Conservation (phyloP, 1,284 basidiomycete species). For the Tylopilus orsonianus region DNA sequence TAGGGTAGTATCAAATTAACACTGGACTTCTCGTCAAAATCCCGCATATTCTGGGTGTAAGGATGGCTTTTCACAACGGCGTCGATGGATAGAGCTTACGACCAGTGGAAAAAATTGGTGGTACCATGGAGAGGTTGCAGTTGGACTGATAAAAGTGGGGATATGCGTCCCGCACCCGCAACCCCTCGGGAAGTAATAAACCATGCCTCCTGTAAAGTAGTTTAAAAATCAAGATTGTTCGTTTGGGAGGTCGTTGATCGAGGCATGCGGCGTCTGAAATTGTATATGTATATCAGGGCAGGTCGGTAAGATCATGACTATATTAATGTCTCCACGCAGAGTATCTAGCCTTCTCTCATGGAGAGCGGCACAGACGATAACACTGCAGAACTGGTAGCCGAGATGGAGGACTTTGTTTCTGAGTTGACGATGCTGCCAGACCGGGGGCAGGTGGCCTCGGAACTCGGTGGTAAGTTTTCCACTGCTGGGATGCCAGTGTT, state of each 20-base stretch:
- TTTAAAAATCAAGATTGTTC: not conserved
- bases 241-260: not conserved
- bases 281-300: constrained; percentile 5
- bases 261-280: constrained; percentile 1
- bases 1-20: not conserved
- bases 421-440: constrained; percentile 48
- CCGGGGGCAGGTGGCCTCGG: constrained; percentile 58
- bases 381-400: constrained; percentile 28
- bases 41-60: not conserved
- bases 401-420: constrained; percentile 47
- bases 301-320: not conserved
- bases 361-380: constrained; percentile 8
- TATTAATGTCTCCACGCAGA: constrained; percentile 9
- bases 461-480: constrained; percentile 58
- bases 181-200: not conserved
- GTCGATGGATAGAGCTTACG: not conserved
- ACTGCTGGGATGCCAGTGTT: not conserved
- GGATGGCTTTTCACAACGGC: not conserved
- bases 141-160: not conserved
- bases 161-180: not conserved
- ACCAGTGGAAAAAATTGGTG: not conserved
- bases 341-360: constrained; percentile 16
- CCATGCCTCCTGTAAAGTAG: not conserved
- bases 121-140: not conserved
- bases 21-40: not conserved